These are phyloP conservation scores for Volvariella volvacea DNA, from an alignment of 1,284 basidiomycete genomes.

Conservation along the genomic window DNA sequence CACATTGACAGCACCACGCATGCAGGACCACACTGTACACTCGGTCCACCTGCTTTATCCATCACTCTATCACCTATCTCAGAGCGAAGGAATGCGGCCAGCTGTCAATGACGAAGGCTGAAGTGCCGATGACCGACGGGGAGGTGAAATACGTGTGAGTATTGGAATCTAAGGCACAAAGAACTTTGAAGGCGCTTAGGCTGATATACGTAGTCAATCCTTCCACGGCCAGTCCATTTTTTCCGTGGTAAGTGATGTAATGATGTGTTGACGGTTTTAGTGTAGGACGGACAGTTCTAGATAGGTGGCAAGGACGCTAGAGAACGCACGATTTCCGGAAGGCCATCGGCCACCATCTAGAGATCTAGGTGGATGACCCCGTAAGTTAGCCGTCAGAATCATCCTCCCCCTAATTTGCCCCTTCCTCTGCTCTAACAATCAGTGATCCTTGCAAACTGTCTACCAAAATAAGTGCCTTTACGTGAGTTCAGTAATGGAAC, in stretches of 20 bases:
- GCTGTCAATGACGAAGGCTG: too few relatives aligned
- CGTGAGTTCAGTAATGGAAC: slow-evolving; percentile 17
- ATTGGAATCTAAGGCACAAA: slow-evolving; percentile 2
- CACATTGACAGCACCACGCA: too few relatives aligned
- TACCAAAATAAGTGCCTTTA: not conserved
- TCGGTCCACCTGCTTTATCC: too few relatives aligned
- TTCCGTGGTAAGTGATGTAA: not conserved
- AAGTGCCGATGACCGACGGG: slow-evolving; percentile 6
- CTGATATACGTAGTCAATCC: too few relatives aligned
- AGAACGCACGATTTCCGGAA: not conserved
- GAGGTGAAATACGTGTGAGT: slow-evolving; percentile 2
- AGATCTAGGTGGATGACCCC: not conserved
- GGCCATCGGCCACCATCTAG: not conserved
- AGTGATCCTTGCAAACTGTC: not conserved
- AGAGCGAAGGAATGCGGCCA: too few relatives aligned
- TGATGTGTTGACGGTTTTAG: not conserved
- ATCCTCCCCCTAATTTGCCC: not conserved
- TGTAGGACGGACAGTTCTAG: not conserved
- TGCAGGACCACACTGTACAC: too few relatives aligned
- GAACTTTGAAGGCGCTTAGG: too few relatives aligned
- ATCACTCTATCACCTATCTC: too few relatives aligned
- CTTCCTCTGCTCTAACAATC: too few relatives aligned
- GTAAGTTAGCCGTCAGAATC: not conserved
- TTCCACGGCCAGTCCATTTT: too few relatives aligned
- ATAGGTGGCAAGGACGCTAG: not conserved